Conservation (phyloP, 441 rosid species). For the Kokia cookei region DNA sequence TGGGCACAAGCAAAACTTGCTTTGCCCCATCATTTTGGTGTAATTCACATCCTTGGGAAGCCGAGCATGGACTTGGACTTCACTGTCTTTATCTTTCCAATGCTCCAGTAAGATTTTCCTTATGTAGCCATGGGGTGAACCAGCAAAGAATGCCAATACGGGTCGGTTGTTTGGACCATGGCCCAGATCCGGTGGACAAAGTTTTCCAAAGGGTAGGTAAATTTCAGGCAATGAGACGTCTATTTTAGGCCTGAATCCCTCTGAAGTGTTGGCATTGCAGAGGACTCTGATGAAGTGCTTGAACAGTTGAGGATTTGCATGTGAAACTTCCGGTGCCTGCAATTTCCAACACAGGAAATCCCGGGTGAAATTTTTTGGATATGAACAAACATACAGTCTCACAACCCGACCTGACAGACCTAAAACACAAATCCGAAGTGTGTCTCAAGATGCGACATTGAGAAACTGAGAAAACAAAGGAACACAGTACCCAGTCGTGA, state of each 20-base stretch:
- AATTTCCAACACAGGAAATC: neutral
- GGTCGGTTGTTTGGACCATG: constrained; percentile 17
- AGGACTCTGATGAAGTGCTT: constrained; percentile 31
- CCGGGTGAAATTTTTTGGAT: neutral
- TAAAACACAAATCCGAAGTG: no score
- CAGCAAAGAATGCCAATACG: constrained; percentile 39
- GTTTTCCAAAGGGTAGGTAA: constrained; percentile 20
- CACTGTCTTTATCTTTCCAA: constrained; percentile 36
- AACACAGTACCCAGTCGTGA: constrained; percentile 64
- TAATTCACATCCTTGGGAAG: constrained; percentile 27
- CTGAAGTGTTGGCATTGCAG: constrained; percentile 33
- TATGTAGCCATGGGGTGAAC: constrained; percentile 32
- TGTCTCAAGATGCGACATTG: no score
- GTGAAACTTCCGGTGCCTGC: constrained; percentile 33
- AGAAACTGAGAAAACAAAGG: neutral
- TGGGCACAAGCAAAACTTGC: constrained; percentile 47
- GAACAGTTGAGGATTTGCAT: constrained; percentile 13
- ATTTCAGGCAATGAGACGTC: constrained; percentile 42
- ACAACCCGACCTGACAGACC: no score
- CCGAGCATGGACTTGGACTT: constrained; percentile 33
- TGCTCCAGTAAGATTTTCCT: constrained; percentile 21
- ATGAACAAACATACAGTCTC: neutral
- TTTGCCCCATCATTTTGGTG: constrained; percentile 28
- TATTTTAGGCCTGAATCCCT: constrained; percentile 27
- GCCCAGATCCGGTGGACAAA: constrained; percentile 20